Evolutionary conservation across 2,329 filamentous ascomycete species (phyloP).

Genomic region (Ceratocystis ficicola): DNA sequence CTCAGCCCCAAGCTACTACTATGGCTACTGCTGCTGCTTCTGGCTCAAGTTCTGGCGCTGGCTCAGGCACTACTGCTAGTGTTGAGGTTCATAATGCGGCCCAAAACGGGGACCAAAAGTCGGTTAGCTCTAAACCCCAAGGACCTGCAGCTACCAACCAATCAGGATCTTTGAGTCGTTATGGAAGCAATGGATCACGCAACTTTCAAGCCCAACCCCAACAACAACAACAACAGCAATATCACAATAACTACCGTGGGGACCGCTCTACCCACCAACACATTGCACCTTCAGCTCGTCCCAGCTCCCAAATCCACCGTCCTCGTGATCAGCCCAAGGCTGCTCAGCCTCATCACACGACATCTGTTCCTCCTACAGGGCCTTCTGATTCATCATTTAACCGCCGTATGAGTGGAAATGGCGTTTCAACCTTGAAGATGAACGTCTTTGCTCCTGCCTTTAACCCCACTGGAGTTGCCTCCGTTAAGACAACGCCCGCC

Average conservation of each 20-base stretch:
- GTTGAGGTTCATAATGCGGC: background rate
- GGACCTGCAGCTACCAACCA: conserved; percentile 39
- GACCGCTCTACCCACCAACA: conserved; percentile 11
- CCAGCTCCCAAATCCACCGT: conserved; percentile 10
- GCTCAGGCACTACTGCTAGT: background rate
- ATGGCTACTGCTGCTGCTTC: conserved; percentile 29
- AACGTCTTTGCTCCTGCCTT: conserved; percentile 69
- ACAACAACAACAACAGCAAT: conserved; percentile 10
- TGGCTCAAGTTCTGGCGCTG: background rate
- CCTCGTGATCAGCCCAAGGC: conserved; percentile 4
- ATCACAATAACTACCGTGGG: conserved; percentile 12
- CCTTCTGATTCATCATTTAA: conserved; percentile 40
- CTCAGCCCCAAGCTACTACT: conserved; percentile 20
- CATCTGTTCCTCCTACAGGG: conserved; percentile 57
- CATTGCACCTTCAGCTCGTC: conserved; percentile 6
- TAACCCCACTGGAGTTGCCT: conserved; percentile 49
- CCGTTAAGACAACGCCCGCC: conserved; percentile 16
- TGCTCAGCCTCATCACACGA: conserved; percentile 42
- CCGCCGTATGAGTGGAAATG: conserved; percentile 39
- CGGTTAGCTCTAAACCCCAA: conserved; percentile 6
- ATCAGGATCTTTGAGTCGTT: conserved; percentile 37
- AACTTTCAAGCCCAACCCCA: conserved; percentile 28
- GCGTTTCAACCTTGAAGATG: conserved; percentile 40
- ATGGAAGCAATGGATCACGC: conserved; percentile 32
- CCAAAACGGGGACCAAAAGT: conserved; percentile 10